Percentiles rank a stretch among this genome's conserved stretches.
phyloP scores from a whole-genome alignment of 2,329 filamentous ascomycete species.

The Emmonsiellopsis sp. region DNA sequence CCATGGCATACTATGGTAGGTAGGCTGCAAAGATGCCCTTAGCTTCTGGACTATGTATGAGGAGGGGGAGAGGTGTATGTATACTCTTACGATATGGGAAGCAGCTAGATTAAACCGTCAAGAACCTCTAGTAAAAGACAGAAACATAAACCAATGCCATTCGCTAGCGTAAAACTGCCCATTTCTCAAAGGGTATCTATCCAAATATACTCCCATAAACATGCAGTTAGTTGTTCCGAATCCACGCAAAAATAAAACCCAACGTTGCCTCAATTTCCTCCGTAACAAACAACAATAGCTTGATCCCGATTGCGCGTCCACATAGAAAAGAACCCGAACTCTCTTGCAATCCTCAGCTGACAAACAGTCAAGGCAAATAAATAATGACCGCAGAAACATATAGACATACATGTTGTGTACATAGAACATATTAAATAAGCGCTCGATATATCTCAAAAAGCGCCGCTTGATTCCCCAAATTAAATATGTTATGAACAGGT shows the following conservation, averaged over 20 bases:
- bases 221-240: background rate
- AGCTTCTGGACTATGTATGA: too few species aligned
- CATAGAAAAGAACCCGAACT: background rate
- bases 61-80: too few species aligned
- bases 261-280: background rate
- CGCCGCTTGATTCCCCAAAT: background rate
- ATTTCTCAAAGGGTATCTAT: background rate
- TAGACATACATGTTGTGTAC: background rate
- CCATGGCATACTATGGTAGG: too few species aligned
- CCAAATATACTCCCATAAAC: background rate
- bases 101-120: too few species aligned
- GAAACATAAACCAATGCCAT: too few species aligned
- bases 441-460: background rate
- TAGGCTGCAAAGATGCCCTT: too few species aligned
- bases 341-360: background rate
- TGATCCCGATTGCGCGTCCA: background rate
- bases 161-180: too few species aligned
- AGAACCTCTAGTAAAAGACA: too few species aligned
- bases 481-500: background rate
- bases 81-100: too few species aligned
- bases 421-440: background rate
- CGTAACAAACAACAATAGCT: background rate
- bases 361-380: background rate
- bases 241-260: background rate
- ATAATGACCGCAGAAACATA: background rate